A percentile compares a stretch with the other conserved stretches of the same genome.
Evolutionary conservation across 2,329 filamentous ascomycete species (phyloP).

Genomic region (Neofusicoccum sp.): DNA sequence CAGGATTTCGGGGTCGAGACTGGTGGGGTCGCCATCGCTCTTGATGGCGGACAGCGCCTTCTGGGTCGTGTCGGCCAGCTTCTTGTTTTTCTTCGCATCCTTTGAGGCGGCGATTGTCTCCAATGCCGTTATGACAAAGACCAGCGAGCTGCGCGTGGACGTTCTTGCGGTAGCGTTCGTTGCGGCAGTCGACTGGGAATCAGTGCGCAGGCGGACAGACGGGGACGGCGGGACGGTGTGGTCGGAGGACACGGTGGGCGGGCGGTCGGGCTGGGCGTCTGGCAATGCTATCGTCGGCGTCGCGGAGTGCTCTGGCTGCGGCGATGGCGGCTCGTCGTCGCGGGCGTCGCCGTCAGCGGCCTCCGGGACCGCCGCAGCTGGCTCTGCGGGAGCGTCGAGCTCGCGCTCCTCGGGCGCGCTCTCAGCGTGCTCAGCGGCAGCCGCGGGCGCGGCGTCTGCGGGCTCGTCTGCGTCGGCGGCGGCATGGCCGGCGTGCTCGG

Average conservation of each 20-base stretch:
- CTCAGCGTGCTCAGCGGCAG: background rate
- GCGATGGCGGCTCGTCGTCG: conserved; percentile 20
- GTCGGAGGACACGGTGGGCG: conserved; percentile 11
- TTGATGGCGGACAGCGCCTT: conserved; percentile 84
- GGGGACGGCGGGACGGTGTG: background rate
- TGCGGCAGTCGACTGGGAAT: conserved; percentile 59
- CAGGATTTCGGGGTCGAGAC: conserved; percentile 86
- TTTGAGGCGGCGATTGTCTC: conserved; percentile 90
- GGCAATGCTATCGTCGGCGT: conserved; percentile 14
- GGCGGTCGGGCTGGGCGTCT: background rate
- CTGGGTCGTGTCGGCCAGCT: conserved; percentile 77
- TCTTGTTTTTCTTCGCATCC: conserved; percentile 83
- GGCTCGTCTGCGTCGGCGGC: background rate
- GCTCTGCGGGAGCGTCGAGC: conserved; percentile 15
- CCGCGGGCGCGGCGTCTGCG: background rate
- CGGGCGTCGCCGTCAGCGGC: conserved; percentile 19
- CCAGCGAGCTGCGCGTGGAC: conserved; percentile 83
- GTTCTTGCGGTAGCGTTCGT: conserved; percentile 51
- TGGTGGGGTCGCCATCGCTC: conserved; percentile 68
- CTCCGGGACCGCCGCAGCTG: conserved; percentile 21
- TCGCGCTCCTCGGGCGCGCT: background rate
- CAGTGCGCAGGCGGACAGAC: conserved; percentile 45
- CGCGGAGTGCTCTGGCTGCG: background rate
- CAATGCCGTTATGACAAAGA: conserved; percentile 91
- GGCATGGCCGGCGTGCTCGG: background rate